A percentile compares a stretch with the other conserved stretches of the same genome.
Conservation (phyloP, 2,329 filamentous ascomycete species). For the Hypocrella siamensis region DNA sequence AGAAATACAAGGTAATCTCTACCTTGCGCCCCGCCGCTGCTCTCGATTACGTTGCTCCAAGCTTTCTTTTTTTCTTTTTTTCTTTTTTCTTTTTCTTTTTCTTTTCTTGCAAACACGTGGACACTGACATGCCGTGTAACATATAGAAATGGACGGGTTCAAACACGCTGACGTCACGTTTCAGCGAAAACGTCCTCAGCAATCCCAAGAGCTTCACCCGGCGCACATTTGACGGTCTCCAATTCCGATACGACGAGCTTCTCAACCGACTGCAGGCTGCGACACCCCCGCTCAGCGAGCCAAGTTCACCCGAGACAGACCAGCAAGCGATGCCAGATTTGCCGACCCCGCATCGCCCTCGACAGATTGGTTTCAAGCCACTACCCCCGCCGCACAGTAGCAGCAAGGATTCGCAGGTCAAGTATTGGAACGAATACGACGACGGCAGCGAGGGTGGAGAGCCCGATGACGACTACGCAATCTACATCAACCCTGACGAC, state of each 20-base stretch:
- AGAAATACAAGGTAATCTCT: slow-evolving; percentile 73
- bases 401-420: slow-evolving; percentile 17
- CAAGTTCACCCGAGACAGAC: slow-evolving; percentile 20
- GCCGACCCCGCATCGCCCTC: slow-evolving; percentile 3
- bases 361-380: slow-evolving; percentile 12
- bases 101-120: too few relatives aligned
- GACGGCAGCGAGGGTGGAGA: slow-evolving; percentile 55
- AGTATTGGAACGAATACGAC: slow-evolving; percentile 83
- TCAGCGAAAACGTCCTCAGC: slow-evolving; percentile 49
- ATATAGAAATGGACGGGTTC: slow-evolving; percentile 67
- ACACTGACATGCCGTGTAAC: slow-evolving; percentile 7
- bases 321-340: slow-evolving; percentile 7
- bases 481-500: slow-evolving; percentile 60
- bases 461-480: slow-evolving; percentile 47
- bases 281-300: slow-evolving; percentile 22
- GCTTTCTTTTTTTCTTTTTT: too few relatives aligned
- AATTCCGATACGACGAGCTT: slow-evolving; percentile 34
- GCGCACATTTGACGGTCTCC: slow-evolving; percentile 42
- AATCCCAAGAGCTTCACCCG: slow-evolving; percentile 58
- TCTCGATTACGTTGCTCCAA: too few relatives aligned
- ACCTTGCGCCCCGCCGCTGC: too few relatives aligned
- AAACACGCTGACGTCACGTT: slow-evolving; percentile 43
- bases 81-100: too few relatives aligned
- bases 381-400: slow-evolving; percentile 14
- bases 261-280: slow-evolving; percentile 29